These are phyloP conservation scores for Alternaria gaisen DNA, from an alignment of 2,329 filamentous ascomycete genomes.

Conservation along the genomic window DNA sequence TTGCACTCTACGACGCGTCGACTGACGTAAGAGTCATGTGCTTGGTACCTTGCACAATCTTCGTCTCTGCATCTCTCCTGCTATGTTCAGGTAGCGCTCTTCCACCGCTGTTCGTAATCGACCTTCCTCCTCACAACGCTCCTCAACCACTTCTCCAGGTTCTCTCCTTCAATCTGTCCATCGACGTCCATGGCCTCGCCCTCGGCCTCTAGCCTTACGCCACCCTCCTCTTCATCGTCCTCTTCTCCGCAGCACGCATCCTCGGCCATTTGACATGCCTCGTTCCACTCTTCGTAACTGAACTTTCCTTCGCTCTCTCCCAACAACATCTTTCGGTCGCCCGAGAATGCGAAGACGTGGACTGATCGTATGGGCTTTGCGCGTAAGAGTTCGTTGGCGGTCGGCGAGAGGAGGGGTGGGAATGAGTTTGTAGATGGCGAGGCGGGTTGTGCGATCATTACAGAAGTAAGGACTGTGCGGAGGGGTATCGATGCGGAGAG, in stretches of 20 bases:
- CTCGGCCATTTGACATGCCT: slow-evolving; percentile 71
- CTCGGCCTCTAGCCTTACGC: slow-evolving; percentile 41
- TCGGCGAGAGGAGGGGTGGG: slow-evolving; percentile 61
- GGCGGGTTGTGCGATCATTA: slow-evolving; percentile 78
- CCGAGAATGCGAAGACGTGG: slow-evolving; percentile 83
- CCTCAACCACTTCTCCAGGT: slow-evolving; percentile 52
- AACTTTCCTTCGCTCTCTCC: slow-evolving; percentile 86
- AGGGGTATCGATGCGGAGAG: slow-evolving; percentile 85
- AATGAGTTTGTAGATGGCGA: slow-evolving; percentile 69
- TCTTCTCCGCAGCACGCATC: slow-evolving; percentile 68
- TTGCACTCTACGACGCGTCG: not conserved
- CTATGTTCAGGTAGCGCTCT: slow-evolving; percentile 43
- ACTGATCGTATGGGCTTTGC: slow-evolving; percentile 80
- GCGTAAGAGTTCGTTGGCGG: slow-evolving; percentile 66
- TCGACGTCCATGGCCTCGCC: slow-evolving; percentile 52
- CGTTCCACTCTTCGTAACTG: slow-evolving; percentile 77
- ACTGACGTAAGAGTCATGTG: not conserved
- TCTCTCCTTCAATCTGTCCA: slow-evolving; percentile 38
- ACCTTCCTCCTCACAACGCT: slow-evolving; percentile 53
- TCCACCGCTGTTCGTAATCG: slow-evolving; percentile 53
- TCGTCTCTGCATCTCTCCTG: not conserved
- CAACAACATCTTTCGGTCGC: slow-evolving; percentile 72
- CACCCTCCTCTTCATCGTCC: slow-evolving; percentile 49
- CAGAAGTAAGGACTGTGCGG: slow-evolving; percentile 78
- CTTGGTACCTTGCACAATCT: not conserved